Conservation (phyloP, 371 early-diverging fungal species). For the Capillidium heterosporum region DNA sequence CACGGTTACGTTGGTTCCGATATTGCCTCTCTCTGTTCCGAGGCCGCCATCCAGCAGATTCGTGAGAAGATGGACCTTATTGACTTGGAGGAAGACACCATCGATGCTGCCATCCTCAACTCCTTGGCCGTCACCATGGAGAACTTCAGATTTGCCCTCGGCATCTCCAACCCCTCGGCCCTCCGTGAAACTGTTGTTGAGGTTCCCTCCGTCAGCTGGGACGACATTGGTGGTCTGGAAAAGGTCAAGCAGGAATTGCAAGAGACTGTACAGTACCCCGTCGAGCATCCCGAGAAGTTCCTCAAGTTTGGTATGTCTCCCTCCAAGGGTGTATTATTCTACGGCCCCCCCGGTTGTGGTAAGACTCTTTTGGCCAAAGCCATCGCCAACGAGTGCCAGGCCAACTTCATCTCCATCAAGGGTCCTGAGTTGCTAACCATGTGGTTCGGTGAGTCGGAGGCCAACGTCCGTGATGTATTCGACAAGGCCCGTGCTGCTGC, state of each 20-base stretch:
- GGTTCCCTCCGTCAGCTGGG: constrained; percentile 97
- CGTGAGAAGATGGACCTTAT: constrained; percentile 98
- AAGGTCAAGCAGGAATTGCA: constrained; percentile 97
- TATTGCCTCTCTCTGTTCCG: constrained; percentile 97
- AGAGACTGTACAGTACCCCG: constrained; percentile 99
- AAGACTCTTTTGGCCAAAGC: constrained; percentile 99
- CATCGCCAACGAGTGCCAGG: constrained; percentile 99
- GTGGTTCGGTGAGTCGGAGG: constrained; percentile 99
- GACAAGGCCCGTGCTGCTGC: constrained; percentile 99
- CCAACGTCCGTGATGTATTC: constrained; percentile 99
- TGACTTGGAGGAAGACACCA: constrained; percentile 97
- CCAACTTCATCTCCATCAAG: constrained; percentile 99
- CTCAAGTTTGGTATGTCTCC: constrained; percentile 99
- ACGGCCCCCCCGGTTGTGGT: constrained; percentile 99
- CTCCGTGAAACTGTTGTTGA: constrained; percentile 99
- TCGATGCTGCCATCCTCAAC: constrained; percentile 94
- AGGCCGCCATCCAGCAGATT: constrained; percentile 99
- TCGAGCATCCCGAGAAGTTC: constrained; percentile 99
- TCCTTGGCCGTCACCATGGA: constrained; percentile 98
- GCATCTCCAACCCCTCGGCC: constrained; percentile 96
- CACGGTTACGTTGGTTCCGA: constrained; percentile 99
- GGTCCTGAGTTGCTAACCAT: constrained; percentile 99
- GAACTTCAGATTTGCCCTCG: constrained; percentile 95
- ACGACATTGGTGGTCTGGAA: constrained; percentile 98
- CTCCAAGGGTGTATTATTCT: constrained; percentile 98